These are phyloP conservation scores for Emydomyces testavorans DNA, from an alignment of 2,329 filamentous ascomycete genomes.

Conservation along the genomic window DNA sequence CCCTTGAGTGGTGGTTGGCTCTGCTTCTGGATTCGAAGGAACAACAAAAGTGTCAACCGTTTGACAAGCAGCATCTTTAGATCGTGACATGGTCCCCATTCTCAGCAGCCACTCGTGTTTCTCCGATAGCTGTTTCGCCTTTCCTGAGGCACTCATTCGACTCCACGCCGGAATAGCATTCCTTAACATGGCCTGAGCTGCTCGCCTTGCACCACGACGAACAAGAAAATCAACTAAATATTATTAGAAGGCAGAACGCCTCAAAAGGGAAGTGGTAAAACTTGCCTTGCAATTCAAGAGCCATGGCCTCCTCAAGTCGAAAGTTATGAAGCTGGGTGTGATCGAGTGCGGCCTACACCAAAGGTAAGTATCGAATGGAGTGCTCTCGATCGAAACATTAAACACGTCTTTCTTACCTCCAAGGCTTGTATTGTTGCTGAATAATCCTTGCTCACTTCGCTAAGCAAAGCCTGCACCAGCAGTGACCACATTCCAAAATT, in stretches of 20 bases:
- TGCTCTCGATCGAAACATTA: background rate
- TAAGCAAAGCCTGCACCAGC: slow-evolving; percentile 45
- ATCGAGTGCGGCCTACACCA: slow-evolving; percentile 46
- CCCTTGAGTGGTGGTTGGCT: slow-evolving; percentile 23
- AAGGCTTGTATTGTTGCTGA: slow-evolving; percentile 35
- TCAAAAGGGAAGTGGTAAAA: background rate
- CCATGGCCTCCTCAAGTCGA: slow-evolving; percentile 48
- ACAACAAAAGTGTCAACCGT: slow-evolving; percentile 41
- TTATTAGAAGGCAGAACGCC: slow-evolving; percentile 6
- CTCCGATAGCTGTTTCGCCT: slow-evolving; percentile 45
- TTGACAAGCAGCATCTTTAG: slow-evolving; percentile 46
- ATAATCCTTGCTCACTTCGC: slow-evolving; percentile 39
- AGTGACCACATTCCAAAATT: slow-evolving; percentile 50
- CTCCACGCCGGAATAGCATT: slow-evolving; percentile 50
- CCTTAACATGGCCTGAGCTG: slow-evolving; percentile 47
- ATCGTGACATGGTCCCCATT: slow-evolving; percentile 41
- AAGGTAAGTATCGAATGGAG: slow-evolving; percentile 21
- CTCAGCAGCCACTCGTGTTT: slow-evolving; percentile 52
- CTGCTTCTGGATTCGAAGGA: slow-evolving; percentile 19
- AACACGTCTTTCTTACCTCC: slow-evolving; percentile 20
- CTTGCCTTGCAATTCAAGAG: slow-evolving; percentile 48
- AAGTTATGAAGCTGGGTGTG: slow-evolving; percentile 49
- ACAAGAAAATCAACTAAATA: slow-evolving; percentile 49
- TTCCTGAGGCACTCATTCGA: slow-evolving; percentile 47
- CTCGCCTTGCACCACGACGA: slow-evolving; percentile 46